Conservation (phyloP, 2,329 filamentous ascomycete species). For the Aurifilum marmelostoma region DNA sequence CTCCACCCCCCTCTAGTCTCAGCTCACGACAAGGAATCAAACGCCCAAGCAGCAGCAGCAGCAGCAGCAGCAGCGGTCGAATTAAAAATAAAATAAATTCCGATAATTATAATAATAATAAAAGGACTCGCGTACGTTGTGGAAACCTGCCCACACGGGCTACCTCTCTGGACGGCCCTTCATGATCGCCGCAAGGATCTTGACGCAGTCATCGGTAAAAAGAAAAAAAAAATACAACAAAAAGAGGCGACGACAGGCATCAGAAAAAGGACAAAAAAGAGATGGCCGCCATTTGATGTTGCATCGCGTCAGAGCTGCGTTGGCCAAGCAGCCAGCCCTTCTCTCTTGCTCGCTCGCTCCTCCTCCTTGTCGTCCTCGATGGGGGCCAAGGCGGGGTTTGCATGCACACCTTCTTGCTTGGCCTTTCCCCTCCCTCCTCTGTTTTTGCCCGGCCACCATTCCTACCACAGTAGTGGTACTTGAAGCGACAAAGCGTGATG, state of each 20-base stretch:
- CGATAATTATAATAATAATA: background rate
- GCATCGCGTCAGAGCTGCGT: slow-evolving; percentile 1
- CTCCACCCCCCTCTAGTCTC: slow-evolving; percentile 18
- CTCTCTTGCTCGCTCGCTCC: background rate
- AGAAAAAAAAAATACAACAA: background rate
- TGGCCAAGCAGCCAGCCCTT: background rate
- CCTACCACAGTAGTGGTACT: background rate
- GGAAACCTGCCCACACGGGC: background rate
- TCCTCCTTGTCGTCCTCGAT: background rate
- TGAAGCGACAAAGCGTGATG: background rate
- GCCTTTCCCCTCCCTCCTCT: background rate
- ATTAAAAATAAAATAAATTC: background rate
- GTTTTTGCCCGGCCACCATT: background rate
- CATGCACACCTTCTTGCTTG: background rate
- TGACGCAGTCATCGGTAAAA: background rate
- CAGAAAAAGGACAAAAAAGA: background rate
- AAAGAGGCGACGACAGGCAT: background rate
- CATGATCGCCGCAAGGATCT: slow-evolving; percentile 13
- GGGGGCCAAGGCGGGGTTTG: background rate
- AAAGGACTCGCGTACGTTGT: background rate
- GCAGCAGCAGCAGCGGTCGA: no score
- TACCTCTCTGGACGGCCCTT: background rate
- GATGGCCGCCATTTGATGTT: background rate
- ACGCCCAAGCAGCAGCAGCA: background rate
- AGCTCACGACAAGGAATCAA: slow-evolving; percentile 12